Conservation (phyloP, 768 basidiomycete species). For the Sarcodon aspratus region DNA sequence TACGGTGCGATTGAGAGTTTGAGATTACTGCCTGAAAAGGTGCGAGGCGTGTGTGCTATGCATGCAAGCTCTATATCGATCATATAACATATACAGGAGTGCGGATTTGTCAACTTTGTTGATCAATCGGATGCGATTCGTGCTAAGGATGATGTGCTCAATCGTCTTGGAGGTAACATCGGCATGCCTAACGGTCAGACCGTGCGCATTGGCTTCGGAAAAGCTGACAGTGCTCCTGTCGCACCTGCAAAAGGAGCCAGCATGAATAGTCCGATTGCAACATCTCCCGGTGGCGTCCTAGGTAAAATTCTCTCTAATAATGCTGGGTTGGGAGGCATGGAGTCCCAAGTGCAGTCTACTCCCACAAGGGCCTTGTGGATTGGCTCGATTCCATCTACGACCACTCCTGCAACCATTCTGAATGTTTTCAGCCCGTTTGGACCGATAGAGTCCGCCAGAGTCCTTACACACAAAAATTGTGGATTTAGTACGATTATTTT, state of each 20-base stretch:
- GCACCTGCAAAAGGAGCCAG: constrained; percentile 72
- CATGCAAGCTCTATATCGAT: not conserved
- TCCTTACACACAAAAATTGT: constrained; percentile 96
- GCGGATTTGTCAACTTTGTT: constrained; percentile 98
- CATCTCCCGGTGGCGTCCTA: constrained; percentile 40
- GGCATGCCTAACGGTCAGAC: constrained; percentile 93
- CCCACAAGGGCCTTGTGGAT: constrained; percentile 97
- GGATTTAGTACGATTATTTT: constrained; percentile 54
- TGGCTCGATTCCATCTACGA: constrained; percentile 91
- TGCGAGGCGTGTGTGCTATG: constrained; percentile 19
- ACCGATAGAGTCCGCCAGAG: constrained; percentile 92
- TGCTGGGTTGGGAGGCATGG: constrained; percentile 56
- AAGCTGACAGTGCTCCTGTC: constrained; percentile 91
- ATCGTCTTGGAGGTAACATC: constrained; percentile 88
- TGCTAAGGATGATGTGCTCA: constrained; percentile 95
- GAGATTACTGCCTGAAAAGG: constrained; percentile 94
- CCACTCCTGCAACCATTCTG: constrained; percentile 87
- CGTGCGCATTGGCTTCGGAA: constrained; percentile 96
- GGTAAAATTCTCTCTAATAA: constrained; percentile 35
- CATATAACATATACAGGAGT: constrained; percentile 50
- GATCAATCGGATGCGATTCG: constrained; percentile 93
- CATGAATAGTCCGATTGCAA: constrained; percentile 50
- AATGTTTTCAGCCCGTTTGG: constrained; percentile 97
- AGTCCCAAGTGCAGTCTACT: constrained; percentile 78
- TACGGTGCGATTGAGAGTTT: constrained; percentile 97